Evolutionary conservation across 2,329 filamentous ascomycete species (phyloP), one percentile per base, ranked within the genome.

Genomic region (Mycocentrospora acerina): DNA sequence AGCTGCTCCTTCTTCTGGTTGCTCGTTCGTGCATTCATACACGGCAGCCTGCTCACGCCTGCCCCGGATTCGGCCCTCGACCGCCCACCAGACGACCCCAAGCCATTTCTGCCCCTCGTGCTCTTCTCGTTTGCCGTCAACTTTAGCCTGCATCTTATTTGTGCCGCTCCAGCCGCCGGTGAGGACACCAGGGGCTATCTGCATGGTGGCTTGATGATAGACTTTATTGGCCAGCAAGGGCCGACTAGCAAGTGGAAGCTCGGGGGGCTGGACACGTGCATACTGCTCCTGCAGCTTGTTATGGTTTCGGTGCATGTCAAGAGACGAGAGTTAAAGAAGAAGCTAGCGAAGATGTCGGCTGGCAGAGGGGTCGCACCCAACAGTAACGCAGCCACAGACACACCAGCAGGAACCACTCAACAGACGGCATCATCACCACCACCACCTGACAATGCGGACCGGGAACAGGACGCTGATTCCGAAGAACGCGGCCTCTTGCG

Each of bases 221-320:
- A 84, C 62, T 83, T 84, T 54, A 77, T 84, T 36, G 81, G 81
- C 12, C 78, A 83, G 59, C 71, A 75, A 48, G 77, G 75, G 2
- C 79, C 80, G 3, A 72, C 75, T 3, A 75, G 77, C 36, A 77
- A 75, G 54, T 59, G 74, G 32, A 71, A 73, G 46, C 68, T 84
- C 10, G 53, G 78, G 4, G 53, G 67, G 3, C 64, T 82, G 44
- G 81, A 84, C 55, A 28, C 77, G 7, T 59, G 80, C 24, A 67
- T 82, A 9, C 51, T 82, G 43, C 44, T 71, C 4, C 59, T 84
- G 46, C 79, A 84, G 64, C 48, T 82, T 6, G 55, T 80, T 27
- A 78, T 81, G 68, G 64, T 83, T 35, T 75, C 75, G 8, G 71
- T 77, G 27, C 68, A 76, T 28, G 60, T 78, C 24, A 76, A 81